Conservation (phyloP, 2,329 filamentous ascomycete species). For the Aureobasidium sp. region DNA sequence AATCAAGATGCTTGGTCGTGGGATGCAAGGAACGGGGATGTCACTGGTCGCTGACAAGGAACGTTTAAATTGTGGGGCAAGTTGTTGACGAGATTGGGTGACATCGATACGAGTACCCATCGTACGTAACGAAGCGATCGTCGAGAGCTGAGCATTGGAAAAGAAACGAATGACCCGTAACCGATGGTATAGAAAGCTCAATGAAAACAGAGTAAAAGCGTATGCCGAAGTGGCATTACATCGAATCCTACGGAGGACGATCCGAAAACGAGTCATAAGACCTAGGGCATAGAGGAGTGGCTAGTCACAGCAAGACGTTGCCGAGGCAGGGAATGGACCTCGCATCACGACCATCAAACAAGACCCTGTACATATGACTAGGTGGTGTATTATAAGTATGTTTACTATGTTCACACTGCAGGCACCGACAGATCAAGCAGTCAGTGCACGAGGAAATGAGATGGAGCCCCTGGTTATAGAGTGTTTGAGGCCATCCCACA, state of each 20-base stretch:
- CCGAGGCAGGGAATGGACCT: background rate
- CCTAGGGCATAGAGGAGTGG: background rate
- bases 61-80: slow-evolving; percentile 10
- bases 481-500: background rate
- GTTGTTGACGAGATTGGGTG: slow-evolving; percentile 4
- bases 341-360: background rate
- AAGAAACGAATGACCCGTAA: background rate
- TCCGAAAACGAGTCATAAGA: background rate
- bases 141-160: background rate
- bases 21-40: slow-evolving; percentile 9
- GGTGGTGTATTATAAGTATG: slow-evolving; percentile 12
- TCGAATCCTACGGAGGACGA: background rate
- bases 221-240: background rate
- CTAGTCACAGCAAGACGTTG: background rate
- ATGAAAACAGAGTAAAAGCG: background rate
- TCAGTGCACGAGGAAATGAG: background rate
- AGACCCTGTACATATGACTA: background rate
- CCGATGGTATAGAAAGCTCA: background rate
- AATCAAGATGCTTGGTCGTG: background rate
- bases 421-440: background rate
- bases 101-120: background rate
- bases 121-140: background rate
- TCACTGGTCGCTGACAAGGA: background rate
- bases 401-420: slow-evolving; percentile 13
- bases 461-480: background rate